phyloP scores from a whole-genome alignment of 768 basidiomycete genomes.

The Cantharellus anzutake region DNA sequence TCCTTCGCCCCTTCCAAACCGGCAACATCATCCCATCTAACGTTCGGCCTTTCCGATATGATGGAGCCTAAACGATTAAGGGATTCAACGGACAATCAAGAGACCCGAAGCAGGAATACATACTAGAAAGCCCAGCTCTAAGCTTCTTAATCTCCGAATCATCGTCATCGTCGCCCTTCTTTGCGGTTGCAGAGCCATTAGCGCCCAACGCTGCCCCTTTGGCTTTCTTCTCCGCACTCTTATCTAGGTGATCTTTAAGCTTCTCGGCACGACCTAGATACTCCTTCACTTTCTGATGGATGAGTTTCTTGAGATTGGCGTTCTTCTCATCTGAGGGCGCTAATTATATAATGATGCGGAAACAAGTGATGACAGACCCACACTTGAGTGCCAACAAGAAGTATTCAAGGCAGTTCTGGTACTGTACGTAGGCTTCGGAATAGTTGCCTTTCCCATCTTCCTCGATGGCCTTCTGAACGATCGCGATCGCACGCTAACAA shows the following conservation, averaged over 20 bases:
- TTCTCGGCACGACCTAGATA: constrained; percentile 85
- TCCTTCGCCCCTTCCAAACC: constrained; percentile 92
- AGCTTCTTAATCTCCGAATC: constrained; percentile 95
- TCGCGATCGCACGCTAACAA: constrained; percentile 59
- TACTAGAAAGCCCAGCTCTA: constrained; percentile 61
- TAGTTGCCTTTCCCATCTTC: constrained; percentile 89
- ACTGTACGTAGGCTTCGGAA: constrained; percentile 81
- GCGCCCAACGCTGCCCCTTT: constrained; percentile 28
- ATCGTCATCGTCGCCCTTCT: constrained; percentile 43
- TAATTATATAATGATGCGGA: constrained; percentile 9
- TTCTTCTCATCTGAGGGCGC: constrained; percentile 74
- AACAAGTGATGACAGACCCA: constrained; percentile 19
- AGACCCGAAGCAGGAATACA: background rate
- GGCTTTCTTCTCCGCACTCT: constrained; percentile 43
- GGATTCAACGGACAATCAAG: background rate
- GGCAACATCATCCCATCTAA: constrained; percentile 97
- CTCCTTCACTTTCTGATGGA: constrained; percentile 74
- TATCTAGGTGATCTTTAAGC: constrained; percentile 64
- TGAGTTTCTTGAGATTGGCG: constrained; percentile 72
- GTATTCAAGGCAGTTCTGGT: constrained; percentile 90
- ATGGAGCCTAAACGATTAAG: constrained; percentile 43
- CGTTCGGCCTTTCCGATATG: constrained; percentile 81
- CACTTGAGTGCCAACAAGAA: constrained; percentile 96
- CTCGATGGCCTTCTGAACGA: constrained; percentile 84
- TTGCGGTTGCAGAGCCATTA: constrained; percentile 26